Conservation (phyloP, 768 basidiomycete genomes). For the Kwoniella sp. region DNA sequence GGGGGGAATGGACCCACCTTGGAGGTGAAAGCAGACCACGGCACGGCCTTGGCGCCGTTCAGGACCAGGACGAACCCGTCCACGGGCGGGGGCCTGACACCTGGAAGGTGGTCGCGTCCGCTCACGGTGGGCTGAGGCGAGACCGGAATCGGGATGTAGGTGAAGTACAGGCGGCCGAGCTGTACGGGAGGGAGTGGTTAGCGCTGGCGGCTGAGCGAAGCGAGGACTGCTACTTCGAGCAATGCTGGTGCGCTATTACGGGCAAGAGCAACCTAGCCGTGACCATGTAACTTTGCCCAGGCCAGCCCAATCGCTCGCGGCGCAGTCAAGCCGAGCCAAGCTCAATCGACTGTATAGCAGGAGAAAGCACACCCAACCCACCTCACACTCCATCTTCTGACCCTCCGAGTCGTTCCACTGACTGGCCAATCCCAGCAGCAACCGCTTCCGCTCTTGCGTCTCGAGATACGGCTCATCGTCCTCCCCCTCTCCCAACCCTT, state of each 20-base stretch:
- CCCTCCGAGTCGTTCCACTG: conserved; percentile 37
- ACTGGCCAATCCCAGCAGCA: conserved; percentile 36
- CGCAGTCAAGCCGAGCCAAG: no score
- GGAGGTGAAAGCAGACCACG: conserved; percentile 21
- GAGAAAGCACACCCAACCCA: conserved; percentile 23
- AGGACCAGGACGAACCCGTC: conserved; percentile 28
- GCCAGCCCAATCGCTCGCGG: no score
- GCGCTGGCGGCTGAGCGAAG: neutral
- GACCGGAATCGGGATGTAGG: conserved; percentile 19
- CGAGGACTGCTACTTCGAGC: neutral
- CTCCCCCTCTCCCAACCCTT: conserved; percentile 17
- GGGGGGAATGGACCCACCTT: conserved; percentile 30
- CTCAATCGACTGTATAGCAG: no score
- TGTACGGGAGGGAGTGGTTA: neutral
- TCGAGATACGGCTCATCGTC: conserved; percentile 41
- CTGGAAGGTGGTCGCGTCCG: conserved; percentile 13
- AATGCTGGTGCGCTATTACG: neutral
- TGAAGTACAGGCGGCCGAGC: conserved; percentile 33
- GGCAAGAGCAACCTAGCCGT: no score
- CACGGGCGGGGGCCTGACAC: conserved; percentile 10
- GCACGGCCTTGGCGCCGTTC: conserved; percentile 20
- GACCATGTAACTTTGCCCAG: no score
- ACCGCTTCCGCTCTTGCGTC: conserved; percentile 31
- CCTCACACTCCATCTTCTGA: conserved; percentile 41
- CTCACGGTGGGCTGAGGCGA: conserved; percentile 2